phyloP scores from a whole-genome alignment of 2,329 filamentous ascomycete species.

The Aspergillus jensenii region DNA sequence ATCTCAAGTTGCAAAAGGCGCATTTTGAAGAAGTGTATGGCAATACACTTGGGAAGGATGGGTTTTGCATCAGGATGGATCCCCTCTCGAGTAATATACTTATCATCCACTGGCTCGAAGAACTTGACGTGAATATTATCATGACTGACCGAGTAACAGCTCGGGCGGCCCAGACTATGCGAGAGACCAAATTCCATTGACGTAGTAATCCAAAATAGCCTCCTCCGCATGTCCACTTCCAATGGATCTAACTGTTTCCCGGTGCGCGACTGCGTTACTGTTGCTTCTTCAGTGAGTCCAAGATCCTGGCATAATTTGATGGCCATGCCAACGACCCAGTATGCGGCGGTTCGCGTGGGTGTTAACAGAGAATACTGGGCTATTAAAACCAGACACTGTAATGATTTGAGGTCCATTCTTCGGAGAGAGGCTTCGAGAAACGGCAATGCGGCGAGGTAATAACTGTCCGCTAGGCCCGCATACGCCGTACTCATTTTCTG shows the following conservation, averaged over 20 bases:
- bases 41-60: constrained; percentile 80
- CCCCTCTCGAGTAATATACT: constrained; percentile 75
- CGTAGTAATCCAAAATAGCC: constrained; percentile 83
- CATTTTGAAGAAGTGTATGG: constrained; percentile 94
- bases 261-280: constrained; percentile 65
- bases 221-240: constrained; percentile 83
- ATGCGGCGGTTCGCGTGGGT: constrained; percentile 86
- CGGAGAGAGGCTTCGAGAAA: constrained; percentile 79
- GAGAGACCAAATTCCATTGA: constrained; percentile 88
- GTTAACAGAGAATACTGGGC: constrained; percentile 90
- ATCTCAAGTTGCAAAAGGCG: constrained; percentile 84
- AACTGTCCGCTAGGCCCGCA: constrained; percentile 91
- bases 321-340: constrained; percentile 88
- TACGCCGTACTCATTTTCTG: constrained; percentile 88
- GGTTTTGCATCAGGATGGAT: constrained; percentile 68
- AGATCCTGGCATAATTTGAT: constrained; percentile 86
- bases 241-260: constrained; percentile 66
- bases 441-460: constrained; percentile 85
- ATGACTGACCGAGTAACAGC: constrained; percentile 75
- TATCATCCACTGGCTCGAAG: constrained; percentile 78
- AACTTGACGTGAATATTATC: constrained; percentile 85
- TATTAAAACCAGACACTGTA: constrained; percentile 86
- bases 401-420: constrained; percentile 83
- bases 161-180: constrained; percentile 83
- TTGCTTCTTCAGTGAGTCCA: constrained; percentile 84